A percentile compares a stretch with the other conserved stretches of the same genome.
These are phyloP conservation scores for Erodium trifolium DNA, from an alignment of 441 rosid species.

Conservation along the genomic window DNA sequence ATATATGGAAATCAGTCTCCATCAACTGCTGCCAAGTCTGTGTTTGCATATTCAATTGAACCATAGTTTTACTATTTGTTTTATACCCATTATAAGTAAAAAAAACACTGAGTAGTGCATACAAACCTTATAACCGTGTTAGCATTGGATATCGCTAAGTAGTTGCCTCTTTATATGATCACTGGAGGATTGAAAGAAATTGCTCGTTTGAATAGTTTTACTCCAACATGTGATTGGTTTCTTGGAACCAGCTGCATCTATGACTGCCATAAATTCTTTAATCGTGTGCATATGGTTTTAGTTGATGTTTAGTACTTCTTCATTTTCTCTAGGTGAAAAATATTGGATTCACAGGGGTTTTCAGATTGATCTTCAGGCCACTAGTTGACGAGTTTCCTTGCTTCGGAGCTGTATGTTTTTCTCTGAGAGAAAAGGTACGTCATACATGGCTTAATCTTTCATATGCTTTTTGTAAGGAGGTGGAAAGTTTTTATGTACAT, in stretches of 20 bases:
- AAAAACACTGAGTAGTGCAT: background rate
- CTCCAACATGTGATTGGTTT: background rate
- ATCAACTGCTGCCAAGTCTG: constrained; percentile 8
- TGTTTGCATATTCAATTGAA: background rate
- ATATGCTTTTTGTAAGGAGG: background rate
- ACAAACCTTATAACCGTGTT: background rate
- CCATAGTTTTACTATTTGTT: constrained; percentile 9
- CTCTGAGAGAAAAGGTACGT: constrained; percentile 77
- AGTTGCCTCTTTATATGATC: background rate
- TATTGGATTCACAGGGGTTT: constrained; percentile 92
- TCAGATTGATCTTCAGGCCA: constrained; percentile 95
- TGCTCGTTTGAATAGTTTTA: background rate
- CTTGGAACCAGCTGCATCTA: constrained; percentile 1
- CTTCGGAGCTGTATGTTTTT: constrained; percentile 91
- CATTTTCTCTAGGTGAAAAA: constrained; percentile 63
- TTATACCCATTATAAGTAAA: no score
- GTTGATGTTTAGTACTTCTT: constrained; percentile 13
- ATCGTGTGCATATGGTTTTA: background rate
- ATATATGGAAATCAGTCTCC: background rate
- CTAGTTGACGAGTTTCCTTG: constrained; percentile 89
- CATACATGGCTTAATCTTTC: constrained; percentile 6
- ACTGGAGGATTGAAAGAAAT: background rate
- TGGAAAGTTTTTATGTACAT: background rate
- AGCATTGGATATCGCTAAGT: background rate
- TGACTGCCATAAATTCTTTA: constrained; percentile 1